phyloP scores from a whole-genome alignment of 345 rosid genomes.

The Pugionium dolabratum region DNA sequence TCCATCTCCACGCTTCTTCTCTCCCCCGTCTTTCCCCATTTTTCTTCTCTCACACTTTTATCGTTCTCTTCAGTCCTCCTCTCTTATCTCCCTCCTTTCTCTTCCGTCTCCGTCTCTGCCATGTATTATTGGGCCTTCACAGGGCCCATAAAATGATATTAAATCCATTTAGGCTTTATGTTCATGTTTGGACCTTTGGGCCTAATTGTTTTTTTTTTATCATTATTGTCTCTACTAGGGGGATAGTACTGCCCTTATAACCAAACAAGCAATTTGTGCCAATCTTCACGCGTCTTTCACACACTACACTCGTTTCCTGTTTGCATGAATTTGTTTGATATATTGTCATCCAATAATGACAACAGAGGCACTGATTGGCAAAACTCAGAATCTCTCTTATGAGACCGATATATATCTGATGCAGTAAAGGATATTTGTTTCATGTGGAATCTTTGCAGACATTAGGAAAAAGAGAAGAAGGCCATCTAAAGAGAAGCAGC shows the following conservation, averaged over 20 bases:
- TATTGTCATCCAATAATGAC: too few species aligned
- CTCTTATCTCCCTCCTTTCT: conserved; percentile 22
- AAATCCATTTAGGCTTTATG: background rate
- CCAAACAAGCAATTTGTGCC: conserved; percentile 27
- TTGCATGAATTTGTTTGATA: too few species aligned
- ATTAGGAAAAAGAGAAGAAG: conserved; percentile 57
- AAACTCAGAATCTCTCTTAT: conserved; percentile 1
- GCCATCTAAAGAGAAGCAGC: conserved; percentile 57
- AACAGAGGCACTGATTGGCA: background rate
- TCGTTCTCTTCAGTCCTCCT: background rate
- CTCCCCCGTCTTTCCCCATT: conserved; percentile 58
- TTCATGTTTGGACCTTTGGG: background rate
- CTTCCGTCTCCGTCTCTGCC: conserved; percentile 12
- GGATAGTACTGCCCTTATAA: conserved; percentile 15
- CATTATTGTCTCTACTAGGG: background rate
- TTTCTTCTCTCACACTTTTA: conserved; percentile 27
- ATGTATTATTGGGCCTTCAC: conserved; percentile 8
- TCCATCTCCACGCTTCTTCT: conserved; percentile 33
- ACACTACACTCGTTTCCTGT: conserved; percentile 14
- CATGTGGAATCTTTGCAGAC: conserved; percentile 48
- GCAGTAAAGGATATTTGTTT: background rate
- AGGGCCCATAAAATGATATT: background rate
- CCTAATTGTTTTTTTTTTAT: conserved; percentile 13
- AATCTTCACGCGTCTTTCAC: conserved; percentile 43
- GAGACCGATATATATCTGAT: background rate